Base-by-base conservation (phyloP, 2,329 filamentous ascomycete genomes). In the Helotiales sp. region DNA sequence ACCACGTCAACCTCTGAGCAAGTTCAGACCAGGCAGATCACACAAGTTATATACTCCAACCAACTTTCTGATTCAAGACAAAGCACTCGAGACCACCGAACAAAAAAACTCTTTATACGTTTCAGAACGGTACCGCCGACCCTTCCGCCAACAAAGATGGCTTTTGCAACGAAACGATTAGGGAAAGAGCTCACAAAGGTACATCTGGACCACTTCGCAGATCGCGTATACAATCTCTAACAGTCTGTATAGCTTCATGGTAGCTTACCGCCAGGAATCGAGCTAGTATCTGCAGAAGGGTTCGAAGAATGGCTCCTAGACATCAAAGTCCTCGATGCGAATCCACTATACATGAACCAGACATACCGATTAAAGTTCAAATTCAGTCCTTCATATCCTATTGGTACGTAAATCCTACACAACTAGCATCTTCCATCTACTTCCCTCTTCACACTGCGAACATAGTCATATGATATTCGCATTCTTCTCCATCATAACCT, bases 241-340 rank as follows among this genome's bases (percentile, higher is more conserved):
- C 36, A 40, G 9, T 27, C 17, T 30, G 19, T 29, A n/a, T 52
- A 72, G 70, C 68, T 72, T 36, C 67, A 72, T 54, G 63, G 63
- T 33, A 63, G 52, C 46, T 58, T 72, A 3, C 85, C 86, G 38
- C 84, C 85, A 17, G 85, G 86, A 53, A 96, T 99, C 73, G 80
- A 83, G 49, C 84, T 98, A 49, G 86, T 96, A 59, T 84, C 87
- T 48, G 87, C 91, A 57, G 90, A 96, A 47, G 88, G 92, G 72
- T 86, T 96, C 52, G 83, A 91, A 69, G 88, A 95, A 77, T 99
- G 95, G 96, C 80, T 87, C 51, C 86, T 98, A 76, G 96, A 99
- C 72, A 96, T 99, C 54, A 79, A 83, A 65, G 93, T 99, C 52
- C 83, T 98, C 38, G 95, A 98, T 73, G 77, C 83, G 58, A 99